These are phyloP conservation scores for Colletotrichum musae DNA, from an alignment of 2,329 filamentous ascomycete species.

Conservation along the genomic window DNA sequence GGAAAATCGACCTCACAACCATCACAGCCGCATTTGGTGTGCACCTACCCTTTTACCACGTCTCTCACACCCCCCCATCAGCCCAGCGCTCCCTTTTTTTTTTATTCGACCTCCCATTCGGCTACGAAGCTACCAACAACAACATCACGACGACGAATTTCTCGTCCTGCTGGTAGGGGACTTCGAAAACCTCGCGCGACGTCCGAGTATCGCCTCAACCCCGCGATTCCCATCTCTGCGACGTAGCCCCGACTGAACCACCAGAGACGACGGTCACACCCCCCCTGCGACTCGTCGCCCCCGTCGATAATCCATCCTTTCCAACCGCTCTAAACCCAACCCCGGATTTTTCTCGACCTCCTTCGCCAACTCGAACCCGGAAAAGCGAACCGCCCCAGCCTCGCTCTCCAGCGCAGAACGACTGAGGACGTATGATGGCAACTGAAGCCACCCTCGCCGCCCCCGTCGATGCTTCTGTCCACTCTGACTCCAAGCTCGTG, in stretches of 20 bases:
- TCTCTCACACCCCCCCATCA: slow-evolving; percentile 14
- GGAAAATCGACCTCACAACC: slow-evolving; percentile 47
- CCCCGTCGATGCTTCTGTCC: slow-evolving; percentile 68
- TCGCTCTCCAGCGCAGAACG: slow-evolving; percentile 45
- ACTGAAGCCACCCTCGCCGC: slow-evolving; percentile 70
- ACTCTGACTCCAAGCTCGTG: slow-evolving; percentile 62
- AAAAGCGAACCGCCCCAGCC: slow-evolving; percentile 46
- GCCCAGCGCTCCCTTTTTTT: slow-evolving; percentile 38
- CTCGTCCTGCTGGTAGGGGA: slow-evolving; percentile 34
- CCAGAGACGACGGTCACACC: slow-evolving; percentile 37
- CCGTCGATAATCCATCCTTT: slow-evolving; percentile 7
- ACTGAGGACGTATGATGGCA: slow-evolving; percentile 74
- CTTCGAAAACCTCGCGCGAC: slow-evolving; percentile 6
- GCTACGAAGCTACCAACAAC: slow-evolving; percentile 1
- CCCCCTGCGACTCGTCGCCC: slow-evolving; percentile 34
- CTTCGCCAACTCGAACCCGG: slow-evolving; percentile 43
- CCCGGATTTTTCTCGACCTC: slow-evolving; percentile 15
- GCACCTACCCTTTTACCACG: slow-evolving; percentile 26
- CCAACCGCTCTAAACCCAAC: slow-evolving; percentile 23
- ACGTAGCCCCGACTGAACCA: slow-evolving; percentile 15
- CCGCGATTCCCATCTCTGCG: slow-evolving; percentile 43
- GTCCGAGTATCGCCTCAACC: slow-evolving; percentile 44
- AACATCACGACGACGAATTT: slow-evolving; percentile 26
- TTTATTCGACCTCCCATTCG: slow-evolving; percentile 17
- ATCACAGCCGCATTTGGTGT: slow-evolving; percentile 40